Base-by-base conservation (phyloP, 2,329 filamentous ascomycete species). In the Lecanicillium sp. region DNA sequence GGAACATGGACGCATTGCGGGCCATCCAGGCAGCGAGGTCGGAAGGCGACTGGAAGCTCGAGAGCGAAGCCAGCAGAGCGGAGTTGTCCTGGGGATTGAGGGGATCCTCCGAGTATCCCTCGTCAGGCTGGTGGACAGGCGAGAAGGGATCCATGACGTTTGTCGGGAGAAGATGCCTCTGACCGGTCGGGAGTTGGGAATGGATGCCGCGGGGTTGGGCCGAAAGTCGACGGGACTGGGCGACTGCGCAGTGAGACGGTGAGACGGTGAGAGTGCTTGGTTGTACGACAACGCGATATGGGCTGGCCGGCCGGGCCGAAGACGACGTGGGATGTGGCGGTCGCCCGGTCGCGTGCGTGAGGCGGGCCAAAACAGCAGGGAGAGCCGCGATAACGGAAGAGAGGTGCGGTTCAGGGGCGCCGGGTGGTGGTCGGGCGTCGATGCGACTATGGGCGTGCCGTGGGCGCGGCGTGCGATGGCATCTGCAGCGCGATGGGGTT, bases 101-200 rank as follows among this genome's bases (percentile, higher is more conserved):
- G 50, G 78, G 78, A 56, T 90, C 87, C 63, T 93, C 87, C 5
- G 87, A 90, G 64, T 93, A 94, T 59, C 89, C 89, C 69, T 94
- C 89, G 69, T 94, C 88, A 50, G 89, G 77, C 63, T 83, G 73
- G 51, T 75, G 72, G 14, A 64, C 72, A 55, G 78, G 73, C 26
- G 78, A 65, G 52, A 73, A 71, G 38, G 68, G 59, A 57, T 74
- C 70, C 69, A 75, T 73, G 39, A 48, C 24, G 55, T 52, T 50
- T 54, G 27, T n/a, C n/a, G n/a, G n/a, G n/a, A n/a, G n/a, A n/a
- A n/a, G n/a, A n/a, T n/a, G n/a, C n/a, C n/a, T n/a, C n/a, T n/a
- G n/a, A n/a, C n/a, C n/a, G n/a, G n/a, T n/a, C n/a, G n/a, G n/a
- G n/a, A n/a, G n/a, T n/a, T n/a, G n/a, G n/a, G n/a, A n/a, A n/a